These are phyloP conservation scores for Trichocladium antarcticum DNA, from an alignment of 495 filamentous ascomycete species.

Conservation along the genomic window DNA sequence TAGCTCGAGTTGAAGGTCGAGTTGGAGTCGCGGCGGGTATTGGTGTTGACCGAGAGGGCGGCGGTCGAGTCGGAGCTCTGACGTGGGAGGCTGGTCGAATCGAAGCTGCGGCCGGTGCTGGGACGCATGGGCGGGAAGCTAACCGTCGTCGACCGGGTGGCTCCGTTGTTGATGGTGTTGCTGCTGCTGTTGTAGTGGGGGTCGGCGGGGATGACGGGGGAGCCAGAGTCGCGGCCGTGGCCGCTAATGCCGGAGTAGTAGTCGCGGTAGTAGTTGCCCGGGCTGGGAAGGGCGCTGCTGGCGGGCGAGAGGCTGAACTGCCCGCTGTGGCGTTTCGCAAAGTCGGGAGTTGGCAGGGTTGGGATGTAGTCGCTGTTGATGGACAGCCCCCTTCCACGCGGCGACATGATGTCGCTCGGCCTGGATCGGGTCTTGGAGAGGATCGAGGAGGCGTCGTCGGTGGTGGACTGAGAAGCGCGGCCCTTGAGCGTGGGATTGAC, in stretches of 20 bases:
- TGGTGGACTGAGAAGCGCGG: constrained; percentile 37
- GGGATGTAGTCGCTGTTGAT: constrained; percentile 55
- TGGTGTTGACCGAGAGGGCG: constrained; percentile 16
- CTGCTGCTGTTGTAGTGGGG: not conserved
- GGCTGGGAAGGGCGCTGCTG: constrained; percentile 34
- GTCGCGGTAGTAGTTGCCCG: constrained; percentile 41
- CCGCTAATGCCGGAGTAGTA: constrained; percentile 35
- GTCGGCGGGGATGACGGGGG: constrained; percentile 5
- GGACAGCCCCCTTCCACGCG: constrained; percentile 45
- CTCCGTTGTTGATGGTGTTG: not conserved
- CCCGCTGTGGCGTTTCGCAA: constrained; percentile 45
- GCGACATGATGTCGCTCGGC: constrained; percentile 28
- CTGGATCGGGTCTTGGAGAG: constrained; percentile 32
- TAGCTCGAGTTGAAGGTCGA: constrained; percentile 36
- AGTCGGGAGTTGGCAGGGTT: constrained; percentile 46
- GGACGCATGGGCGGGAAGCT: constrained; percentile 31
- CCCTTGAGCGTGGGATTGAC: constrained; percentile 35
- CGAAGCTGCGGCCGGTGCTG: constrained; percentile 42
- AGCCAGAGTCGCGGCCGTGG: constrained; percentile 30
- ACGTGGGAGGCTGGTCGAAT: constrained; percentile 33
- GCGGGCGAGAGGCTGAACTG: constrained; percentile 45
- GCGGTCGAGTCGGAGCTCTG: constrained; percentile 36
- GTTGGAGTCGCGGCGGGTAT: constrained; percentile 35
- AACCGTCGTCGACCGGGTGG: constrained; percentile 5
- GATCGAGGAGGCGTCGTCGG: constrained; percentile 31